phyloP scores from a whole-genome alignment of 495 filamentous ascomycete species.

The Tuber microsphaerosporum region DNA sequence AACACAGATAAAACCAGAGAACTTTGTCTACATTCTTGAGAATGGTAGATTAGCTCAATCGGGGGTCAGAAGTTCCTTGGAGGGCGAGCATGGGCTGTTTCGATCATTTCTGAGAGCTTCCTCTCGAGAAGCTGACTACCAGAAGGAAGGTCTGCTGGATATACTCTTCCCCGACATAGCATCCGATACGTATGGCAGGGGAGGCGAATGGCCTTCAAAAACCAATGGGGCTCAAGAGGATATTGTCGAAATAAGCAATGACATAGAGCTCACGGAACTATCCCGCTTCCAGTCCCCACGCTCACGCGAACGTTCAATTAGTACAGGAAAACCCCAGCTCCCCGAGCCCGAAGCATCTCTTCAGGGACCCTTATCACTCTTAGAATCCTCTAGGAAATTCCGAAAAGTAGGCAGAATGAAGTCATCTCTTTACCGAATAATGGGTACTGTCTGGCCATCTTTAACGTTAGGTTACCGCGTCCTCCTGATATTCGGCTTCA shows the following conservation, averaged over 20 bases:
- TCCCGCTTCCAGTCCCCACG: background rate
- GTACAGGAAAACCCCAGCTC: conserved; percentile 14
- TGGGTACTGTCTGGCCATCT: conserved; percentile 66
- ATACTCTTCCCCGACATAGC: background rate
- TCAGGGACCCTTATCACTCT: background rate
- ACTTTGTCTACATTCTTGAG: conserved; percentile 78
- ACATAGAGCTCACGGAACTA: background rate
- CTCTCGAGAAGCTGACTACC: conserved; percentile 9
- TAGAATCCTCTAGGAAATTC: background rate
- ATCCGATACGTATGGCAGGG: background rate
- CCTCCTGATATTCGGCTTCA: conserved; percentile 56
- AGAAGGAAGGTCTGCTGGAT: conserved; percentile 11
- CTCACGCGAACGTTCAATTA: background rate
- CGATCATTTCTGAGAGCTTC: conserved; percentile 27
- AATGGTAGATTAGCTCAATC: conserved; percentile 61
- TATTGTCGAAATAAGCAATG: background rate
- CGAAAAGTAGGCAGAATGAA: background rate
- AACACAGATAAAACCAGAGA: conserved; percentile 63
- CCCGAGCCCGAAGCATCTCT: background rate
- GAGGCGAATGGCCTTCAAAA: background rate
- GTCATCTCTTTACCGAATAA: conserved; percentile 53
- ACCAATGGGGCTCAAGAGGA: conserved; percentile 30
- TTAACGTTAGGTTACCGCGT: conserved; percentile 50
- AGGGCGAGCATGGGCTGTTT: conserved; percentile 42
- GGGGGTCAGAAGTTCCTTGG: conserved; percentile 50